Base-by-base conservation (phyloP, 2,329 filamentous ascomycete genomes). In the Periglandula ipomoeae region DNA sequence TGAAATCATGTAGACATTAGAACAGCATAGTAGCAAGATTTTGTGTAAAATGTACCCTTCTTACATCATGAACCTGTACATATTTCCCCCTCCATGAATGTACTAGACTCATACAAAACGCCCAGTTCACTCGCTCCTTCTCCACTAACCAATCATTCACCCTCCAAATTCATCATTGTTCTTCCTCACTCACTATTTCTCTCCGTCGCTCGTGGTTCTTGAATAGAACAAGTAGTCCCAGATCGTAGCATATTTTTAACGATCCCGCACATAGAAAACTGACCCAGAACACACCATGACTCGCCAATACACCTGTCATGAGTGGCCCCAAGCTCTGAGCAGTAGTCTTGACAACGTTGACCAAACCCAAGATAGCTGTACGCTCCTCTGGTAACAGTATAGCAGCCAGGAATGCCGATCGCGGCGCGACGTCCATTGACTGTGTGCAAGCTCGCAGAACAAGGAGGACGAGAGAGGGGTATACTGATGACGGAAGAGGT, bases 341-440 rank as follows among this genome's bases (percentile, higher is more conserved):
- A 10, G 85, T 57, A 0, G 80, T 85, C 6, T 81, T 69, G 24
- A 84, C 51, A 58, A 79, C 79, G 42, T 68, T 71, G 0, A 81
- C 84, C 55, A 86, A 81, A 11, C 82, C 82, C 79, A 85, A 82
- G n/a, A 82, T 80, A 0, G 81, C 82, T 0, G 82, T 86, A 2
- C 82, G 69, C 62, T 86, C 82, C 47, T 79, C 74, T 0, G 81
- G 76, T 52, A 72, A 75, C 3, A 85, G 81, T 0, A 84, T 79
- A 0, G 81, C 81, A 1, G 82, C 80, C 44, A 86, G 83, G 50
- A 86, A 79, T 0, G 82, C 81, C 1, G 81, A 69, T 2, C 82
- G 71, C 0, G 82, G 82, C 0, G 79, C 81, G 65, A 85, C 82
- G 53, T 85, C 82, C 79, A 86, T 84, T 53, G 76, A 81, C 57